These are phyloP conservation scores for Xerocomellus chrysenteron DNA, from an alignment of 768 basidiomycete genomes.

Conservation along the genomic window DNA sequence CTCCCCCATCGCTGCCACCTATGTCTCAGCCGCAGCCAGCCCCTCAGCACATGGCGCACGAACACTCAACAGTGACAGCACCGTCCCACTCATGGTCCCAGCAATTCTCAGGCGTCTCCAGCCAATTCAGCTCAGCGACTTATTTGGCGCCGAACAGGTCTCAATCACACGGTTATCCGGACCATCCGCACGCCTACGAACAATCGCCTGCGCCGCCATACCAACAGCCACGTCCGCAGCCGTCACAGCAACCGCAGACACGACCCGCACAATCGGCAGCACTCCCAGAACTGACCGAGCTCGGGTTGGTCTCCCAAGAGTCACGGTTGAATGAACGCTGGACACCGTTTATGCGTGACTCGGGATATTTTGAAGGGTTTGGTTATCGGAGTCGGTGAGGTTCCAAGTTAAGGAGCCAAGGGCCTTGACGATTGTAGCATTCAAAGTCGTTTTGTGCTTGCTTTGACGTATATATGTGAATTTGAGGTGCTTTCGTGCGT, in stretches of 20 bases:
- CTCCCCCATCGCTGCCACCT: conserved; percentile 5
- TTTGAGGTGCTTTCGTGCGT: neutral
- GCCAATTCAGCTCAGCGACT: conserved; percentile 4
- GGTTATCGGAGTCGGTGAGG: conserved; percentile 26
- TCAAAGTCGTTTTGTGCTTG: neutral
- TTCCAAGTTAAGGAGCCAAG: too few species aligned
- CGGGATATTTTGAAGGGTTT: conserved; percentile 43
- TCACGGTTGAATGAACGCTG: conserved; percentile 57
- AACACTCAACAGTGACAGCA: conserved; percentile 10
- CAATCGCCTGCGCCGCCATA: conserved; percentile 6
- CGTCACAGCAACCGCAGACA: conserved; percentile 9
- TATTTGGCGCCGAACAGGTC: conserved; percentile 11
- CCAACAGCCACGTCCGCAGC: neutral
- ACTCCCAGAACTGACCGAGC: conserved; percentile 49
- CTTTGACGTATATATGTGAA: neutral
- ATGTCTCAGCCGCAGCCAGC: conserved; percentile 1
- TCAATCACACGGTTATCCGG: conserved; percentile 7
- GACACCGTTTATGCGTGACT: conserved; percentile 62
- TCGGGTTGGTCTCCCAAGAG: conserved; percentile 59
- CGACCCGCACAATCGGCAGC: conserved; percentile 12
- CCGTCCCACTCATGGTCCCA: conserved; percentile 19
- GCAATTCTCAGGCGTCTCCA: conserved; percentile 1
- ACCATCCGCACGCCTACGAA: conserved; percentile 21
- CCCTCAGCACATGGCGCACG: conserved; percentile 20
- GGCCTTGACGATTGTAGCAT: neutral